A percentile compares a stretch with the other conserved stretches of the same genome.
phyloP scores from a whole-genome alignment of 495 filamentous ascomycete genomes.

The Pyronema domesticum region DNA sequence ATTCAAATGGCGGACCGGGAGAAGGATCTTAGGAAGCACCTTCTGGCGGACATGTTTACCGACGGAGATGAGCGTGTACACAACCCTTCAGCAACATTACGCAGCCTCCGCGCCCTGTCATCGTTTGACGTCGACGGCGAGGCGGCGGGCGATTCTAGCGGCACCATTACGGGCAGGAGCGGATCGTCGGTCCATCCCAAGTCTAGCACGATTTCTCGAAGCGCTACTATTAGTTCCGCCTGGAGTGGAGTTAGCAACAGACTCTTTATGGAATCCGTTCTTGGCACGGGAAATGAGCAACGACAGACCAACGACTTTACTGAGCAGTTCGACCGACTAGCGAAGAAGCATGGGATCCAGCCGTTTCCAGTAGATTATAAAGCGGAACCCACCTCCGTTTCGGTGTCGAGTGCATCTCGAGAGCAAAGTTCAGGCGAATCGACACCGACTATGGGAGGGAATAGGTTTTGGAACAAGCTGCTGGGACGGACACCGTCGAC shows the following conservation, averaged over 20 bases:
- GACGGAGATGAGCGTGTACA: constrained; percentile 5
- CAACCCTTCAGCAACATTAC: constrained; percentile 7
- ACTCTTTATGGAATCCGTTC: constrained; percentile 17
- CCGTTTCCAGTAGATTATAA: constrained; percentile 17
- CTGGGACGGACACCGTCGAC: constrained; percentile 18
- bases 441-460: constrained; percentile 14
- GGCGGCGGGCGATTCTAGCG: neutral
- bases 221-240: constrained; percentile 22
- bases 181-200: constrained; percentile 13
- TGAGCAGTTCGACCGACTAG: constrained; percentile 21
- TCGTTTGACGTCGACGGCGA: constrained; percentile 13
- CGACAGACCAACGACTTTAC: constrained; percentile 17
- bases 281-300: constrained; percentile 7
- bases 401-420: constrained; percentile 19
- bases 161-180: constrained; percentile 6
- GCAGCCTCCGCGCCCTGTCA: neutral
- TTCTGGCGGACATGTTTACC: neutral
- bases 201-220: constrained; percentile 16
- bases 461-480: constrained; percentile 22
- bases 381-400: constrained; percentile 12
- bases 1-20: neutral
- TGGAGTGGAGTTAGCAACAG: constrained; percentile 24
- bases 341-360: constrained; percentile 24
- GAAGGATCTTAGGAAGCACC: neutral
- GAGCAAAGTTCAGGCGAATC: constrained; percentile 13